Percentiles rank a stretch among this genome's conserved stretches.
phyloP scores from a whole-genome alignment of 495 filamentous ascomycete species.

The Penicillium pulvis region DNA sequence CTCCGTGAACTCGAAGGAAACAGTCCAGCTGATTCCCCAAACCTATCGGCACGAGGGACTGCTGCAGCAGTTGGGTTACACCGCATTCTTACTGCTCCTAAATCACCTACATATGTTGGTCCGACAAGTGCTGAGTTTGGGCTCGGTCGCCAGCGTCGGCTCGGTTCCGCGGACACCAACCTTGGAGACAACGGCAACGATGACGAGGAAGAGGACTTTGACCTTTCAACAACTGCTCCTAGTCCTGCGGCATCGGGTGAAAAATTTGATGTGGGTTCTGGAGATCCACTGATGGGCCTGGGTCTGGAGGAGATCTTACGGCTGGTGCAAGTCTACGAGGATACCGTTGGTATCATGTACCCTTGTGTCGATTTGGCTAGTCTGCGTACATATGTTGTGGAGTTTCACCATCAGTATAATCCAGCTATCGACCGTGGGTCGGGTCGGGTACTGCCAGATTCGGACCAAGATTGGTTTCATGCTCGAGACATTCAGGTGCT shows the following conservation, averaged over 20 bases:
- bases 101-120: slow-evolving; percentile 41
- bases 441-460: slow-evolving; percentile 54
- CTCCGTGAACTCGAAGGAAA: slow-evolving; percentile 33
- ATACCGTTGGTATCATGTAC: slow-evolving; percentile 83
- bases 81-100: slow-evolving; percentile 41
- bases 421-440: slow-evolving; percentile 46
- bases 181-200: neutral
- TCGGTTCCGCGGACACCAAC: slow-evolving; percentile 1
- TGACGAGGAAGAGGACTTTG: slow-evolving; percentile 17
- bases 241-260: slow-evolving; percentile 26
- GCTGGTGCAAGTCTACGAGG: slow-evolving; percentile 70
- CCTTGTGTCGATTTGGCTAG: slow-evolving; percentile 72
- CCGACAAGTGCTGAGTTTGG: slow-evolving; percentile 49
- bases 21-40: slow-evolving; percentile 8
- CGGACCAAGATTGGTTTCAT: slow-evolving; percentile 56
- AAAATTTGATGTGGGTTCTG: slow-evolving; percentile 6
- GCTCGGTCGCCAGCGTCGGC: slow-evolving; percentile 19
- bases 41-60: slow-evolving; percentile 4
- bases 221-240: slow-evolving; percentile 21
- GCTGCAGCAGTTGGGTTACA: slow-evolving; percentile 19
- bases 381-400: slow-evolving; percentile 46
- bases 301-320: slow-evolving; percentile 65
- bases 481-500: slow-evolving; percentile 70
- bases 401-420: slow-evolving; percentile 51
- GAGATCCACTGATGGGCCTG: slow-evolving; percentile 25